Percentiles rank a stretch among this genome's conserved stretches.
Evolutionary conservation across 257 asterid species (phyloP).

Genomic region (Solanum pimpinellifolium): DNA sequence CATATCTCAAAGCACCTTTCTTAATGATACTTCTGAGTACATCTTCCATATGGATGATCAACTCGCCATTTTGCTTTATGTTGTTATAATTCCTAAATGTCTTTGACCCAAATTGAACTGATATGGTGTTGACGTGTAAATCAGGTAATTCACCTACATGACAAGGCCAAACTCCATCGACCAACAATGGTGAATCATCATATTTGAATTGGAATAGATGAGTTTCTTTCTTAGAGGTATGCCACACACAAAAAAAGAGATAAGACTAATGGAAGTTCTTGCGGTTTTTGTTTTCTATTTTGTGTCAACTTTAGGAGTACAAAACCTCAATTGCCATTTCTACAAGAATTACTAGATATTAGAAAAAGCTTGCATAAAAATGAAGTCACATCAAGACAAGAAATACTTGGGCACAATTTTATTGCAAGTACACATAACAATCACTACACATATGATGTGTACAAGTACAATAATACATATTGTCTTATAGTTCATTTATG

Average conservation of each 20-base stretch:
- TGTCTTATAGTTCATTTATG: not conserved
- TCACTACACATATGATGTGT: not conserved
- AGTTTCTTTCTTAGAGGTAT: not conserved
- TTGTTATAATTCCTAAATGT: not conserved
- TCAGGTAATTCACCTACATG: not conserved
- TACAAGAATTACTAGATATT: not conserved
- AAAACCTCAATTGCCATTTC: not conserved
- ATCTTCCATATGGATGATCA: not conserved
- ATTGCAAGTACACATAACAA: not conserved
- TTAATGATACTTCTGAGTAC: not conserved
- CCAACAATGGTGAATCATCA: not conserved
- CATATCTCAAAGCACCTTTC: not conserved
- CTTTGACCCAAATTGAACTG: not conserved
- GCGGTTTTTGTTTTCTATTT: not conserved
- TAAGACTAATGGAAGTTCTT: not conserved
- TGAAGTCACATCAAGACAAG: not conserved
- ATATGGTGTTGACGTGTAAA: not conserved
- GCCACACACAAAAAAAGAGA: not conserved
- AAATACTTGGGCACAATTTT: not conserved
- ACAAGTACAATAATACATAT: not conserved
- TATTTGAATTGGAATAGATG: not conserved
- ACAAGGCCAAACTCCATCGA: not conserved
- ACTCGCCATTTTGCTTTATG: not conserved
- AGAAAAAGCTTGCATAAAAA: not conserved
- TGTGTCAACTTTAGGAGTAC: not conserved